Percentiles rank a stretch among this genome's conserved stretches.
These are phyloP conservation scores for Trifolium repens DNA, from an alignment of 306 rosid genomes.

Conservation along the genomic window DNA sequence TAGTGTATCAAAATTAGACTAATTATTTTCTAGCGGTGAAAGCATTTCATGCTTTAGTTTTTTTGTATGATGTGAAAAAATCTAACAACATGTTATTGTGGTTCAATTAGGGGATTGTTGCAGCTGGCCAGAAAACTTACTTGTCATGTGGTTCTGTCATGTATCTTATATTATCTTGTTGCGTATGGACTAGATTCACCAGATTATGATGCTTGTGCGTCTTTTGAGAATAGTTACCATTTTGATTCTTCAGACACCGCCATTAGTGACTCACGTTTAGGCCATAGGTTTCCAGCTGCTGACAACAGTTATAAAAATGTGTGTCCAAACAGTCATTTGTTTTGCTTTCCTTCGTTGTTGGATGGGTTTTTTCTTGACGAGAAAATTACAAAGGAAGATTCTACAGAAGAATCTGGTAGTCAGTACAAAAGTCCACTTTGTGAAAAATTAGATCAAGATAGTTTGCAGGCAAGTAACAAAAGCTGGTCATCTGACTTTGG, in stretches of 20 bases:
- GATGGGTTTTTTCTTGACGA: conserved; percentile 51
- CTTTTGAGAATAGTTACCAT: conserved; percentile 47
- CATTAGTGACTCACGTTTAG: conserved; percentile 48
- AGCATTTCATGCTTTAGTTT: conserved; percentile 29
- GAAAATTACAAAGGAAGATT: conserved; percentile 43
- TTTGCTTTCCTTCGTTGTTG: conserved; percentile 90
- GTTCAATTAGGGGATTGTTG: conserved; percentile 63
- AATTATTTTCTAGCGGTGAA: neutral
- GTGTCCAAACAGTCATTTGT: conserved; percentile 60
- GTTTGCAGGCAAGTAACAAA: conserved; percentile 52
- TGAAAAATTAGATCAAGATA: conserved; percentile 56
- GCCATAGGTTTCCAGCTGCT: conserved; percentile 42
- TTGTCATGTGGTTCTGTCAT: conserved; percentile 58
- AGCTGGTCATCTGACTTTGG: conserved; percentile 86
- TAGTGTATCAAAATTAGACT: neutral
- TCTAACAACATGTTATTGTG: conserved; percentile 47
- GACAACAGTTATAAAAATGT: conserved; percentile 47
- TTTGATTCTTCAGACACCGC: conserved; percentile 42
- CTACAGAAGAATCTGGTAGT: conserved; percentile 52
- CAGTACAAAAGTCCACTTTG: conserved; percentile 49
- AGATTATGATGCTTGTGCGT: conserved; percentile 56
- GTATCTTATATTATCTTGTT: conserved; percentile 49
- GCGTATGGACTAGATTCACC: conserved; percentile 55
- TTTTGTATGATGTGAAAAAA: conserved; percentile 11
- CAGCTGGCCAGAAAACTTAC: conserved; percentile 44